Conservation (phyloP, 2,329 filamentous ascomycete species). For the Albophoma yamanashiensis region DNA sequence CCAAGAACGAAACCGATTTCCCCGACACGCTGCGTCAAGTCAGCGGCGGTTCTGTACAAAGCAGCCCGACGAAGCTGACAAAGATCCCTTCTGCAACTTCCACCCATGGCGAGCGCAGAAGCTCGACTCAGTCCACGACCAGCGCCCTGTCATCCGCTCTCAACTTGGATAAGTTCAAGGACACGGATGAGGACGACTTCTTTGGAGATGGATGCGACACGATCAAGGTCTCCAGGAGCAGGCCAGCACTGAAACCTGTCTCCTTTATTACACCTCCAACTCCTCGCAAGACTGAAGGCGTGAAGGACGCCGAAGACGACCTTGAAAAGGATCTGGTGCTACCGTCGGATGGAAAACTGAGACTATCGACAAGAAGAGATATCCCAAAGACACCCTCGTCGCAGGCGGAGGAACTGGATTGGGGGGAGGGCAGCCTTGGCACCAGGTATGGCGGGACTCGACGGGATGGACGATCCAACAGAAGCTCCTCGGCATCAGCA, state of each 20-base stretch:
- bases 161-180: constrained; percentile 53
- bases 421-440: constrained; percentile 87
- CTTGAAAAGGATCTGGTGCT: constrained; percentile 66
- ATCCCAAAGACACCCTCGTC: constrained; percentile 51
- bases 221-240: constrained; percentile 55
- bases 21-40: constrained; percentile 60
- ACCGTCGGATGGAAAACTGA: constrained; percentile 54
- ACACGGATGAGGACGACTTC: constrained; percentile 51
- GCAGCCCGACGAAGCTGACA: constrained; percentile 37
- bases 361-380: constrained; percentile 50
- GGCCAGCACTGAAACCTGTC: constrained; percentile 37
- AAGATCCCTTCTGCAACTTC: constrained; percentile 12
- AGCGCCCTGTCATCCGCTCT: constrained; percentile 33
- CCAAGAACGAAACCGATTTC: constrained; percentile 47
- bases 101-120: constrained; percentile 16
- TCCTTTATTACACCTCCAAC: constrained; percentile 47
- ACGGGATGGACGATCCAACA: constrained; percentile 66
- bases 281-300: constrained; percentile 31
- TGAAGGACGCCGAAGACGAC: constrained; percentile 42
- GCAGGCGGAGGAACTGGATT: constrained; percentile 72
- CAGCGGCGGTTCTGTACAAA: constrained; percentile 41
- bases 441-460: constrained; percentile 82
- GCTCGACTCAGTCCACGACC: constrained; percentile 19
- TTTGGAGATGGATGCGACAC: constrained; percentile 54
- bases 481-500: constrained; percentile 79